Percentiles rank a stretch among this genome's conserved stretches.
Evolutionary conservation across 768 basidiomycete genomes (phyloP).

Genomic region (Tricholoma sp.): DNA sequence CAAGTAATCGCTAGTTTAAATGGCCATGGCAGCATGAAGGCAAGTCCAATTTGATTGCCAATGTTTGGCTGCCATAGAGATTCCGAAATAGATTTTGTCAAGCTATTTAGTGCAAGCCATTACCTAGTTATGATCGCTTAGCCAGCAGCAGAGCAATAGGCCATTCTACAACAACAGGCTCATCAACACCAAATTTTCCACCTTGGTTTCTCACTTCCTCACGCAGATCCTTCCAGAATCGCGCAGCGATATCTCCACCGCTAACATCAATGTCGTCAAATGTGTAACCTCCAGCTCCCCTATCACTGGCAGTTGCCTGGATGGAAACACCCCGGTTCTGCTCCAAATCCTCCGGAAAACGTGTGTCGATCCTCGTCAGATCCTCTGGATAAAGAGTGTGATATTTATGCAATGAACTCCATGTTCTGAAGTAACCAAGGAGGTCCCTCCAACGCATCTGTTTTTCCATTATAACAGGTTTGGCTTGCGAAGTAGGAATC

Average conservation of each 20-base stretch:
- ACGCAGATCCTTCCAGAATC: slow-evolving; percentile 56
- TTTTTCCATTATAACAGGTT: slow-evolving; percentile 52
- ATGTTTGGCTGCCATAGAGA: too few relatives aligned
- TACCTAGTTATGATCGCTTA: slow-evolving; percentile 5
- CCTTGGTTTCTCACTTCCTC: slow-evolving; percentile 29
- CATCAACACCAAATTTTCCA: slow-evolving; percentile 30
- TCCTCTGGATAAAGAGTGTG: slow-evolving; percentile 61
- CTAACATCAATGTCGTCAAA: slow-evolving; percentile 18
- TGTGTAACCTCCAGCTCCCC: slow-evolving; percentile 11
- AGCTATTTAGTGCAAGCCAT: too few relatives aligned
- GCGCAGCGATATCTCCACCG: slow-evolving; percentile 59
- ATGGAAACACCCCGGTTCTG: background rate
- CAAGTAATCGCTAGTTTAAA: too few relatives aligned
- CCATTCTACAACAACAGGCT: slow-evolving; percentile 44
- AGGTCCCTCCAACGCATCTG: slow-evolving; percentile 62
- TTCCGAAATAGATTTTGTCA: too few relatives aligned
- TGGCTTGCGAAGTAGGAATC: slow-evolving; percentile 18
- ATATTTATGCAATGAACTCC: slow-evolving; percentile 65
- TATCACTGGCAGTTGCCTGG: slow-evolving; percentile 3
- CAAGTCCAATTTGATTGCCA: too few relatives aligned
- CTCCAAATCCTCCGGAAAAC: slow-evolving; percentile 31
- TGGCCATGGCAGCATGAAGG: too few relatives aligned
- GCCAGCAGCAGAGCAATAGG: slow-evolving; percentile 41
- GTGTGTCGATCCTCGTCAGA: slow-evolving; percentile 24
- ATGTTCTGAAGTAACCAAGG: slow-evolving; percentile 64